phyloP scores from a whole-genome alignment of 169 alveolate genomes.

The Plasmodium gonderi region DNA sequence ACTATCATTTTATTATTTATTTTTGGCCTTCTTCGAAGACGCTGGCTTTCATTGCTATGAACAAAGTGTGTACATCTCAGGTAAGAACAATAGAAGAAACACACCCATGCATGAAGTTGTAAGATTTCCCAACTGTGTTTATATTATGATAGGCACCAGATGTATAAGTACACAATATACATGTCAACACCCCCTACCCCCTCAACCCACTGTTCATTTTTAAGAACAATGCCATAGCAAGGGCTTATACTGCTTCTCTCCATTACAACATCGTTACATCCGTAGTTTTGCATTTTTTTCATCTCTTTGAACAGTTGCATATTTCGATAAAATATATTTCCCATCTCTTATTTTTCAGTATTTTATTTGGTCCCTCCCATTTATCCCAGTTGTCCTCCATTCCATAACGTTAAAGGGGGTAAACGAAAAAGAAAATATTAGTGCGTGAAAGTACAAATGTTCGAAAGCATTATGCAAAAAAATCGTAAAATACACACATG shows the following conservation, averaged over 20 bases:
- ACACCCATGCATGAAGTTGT: not conserved
- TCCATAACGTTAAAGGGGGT: slow-evolving; percentile 74
- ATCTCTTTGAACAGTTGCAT: not conserved
- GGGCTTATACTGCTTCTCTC: not conserved
- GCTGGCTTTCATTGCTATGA: slow-evolving; percentile 93
- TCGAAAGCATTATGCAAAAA: not conserved
- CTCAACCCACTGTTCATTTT: not conserved
- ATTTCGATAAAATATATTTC: not conserved
- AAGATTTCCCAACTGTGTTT: not conserved
- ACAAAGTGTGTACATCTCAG: slow-evolving; percentile 96
- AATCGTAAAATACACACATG: not conserved
- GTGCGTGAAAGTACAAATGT: not conserved
- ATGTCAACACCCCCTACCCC: not conserved
- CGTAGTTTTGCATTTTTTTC: not conserved
- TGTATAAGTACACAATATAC: too few species aligned
- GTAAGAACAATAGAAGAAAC: slow-evolving; percentile 24
- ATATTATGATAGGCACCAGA: too few species aligned
- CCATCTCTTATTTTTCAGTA: slow-evolving; percentile 72
- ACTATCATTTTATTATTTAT: slow-evolving; percentile 75
- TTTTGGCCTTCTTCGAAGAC: slow-evolving; percentile 89
- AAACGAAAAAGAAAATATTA: not conserved
- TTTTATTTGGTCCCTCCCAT: slow-evolving; percentile 91
- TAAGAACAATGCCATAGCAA: not conserved
- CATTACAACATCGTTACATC: too few species aligned
- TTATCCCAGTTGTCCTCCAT: slow-evolving; percentile 87